A percentile compares a stretch with the other conserved stretches of the same genome.
Evolutionary conservation across 805 yeast genomes (phyloP).

Genomic region (Metschnikowia proteae): DNA sequence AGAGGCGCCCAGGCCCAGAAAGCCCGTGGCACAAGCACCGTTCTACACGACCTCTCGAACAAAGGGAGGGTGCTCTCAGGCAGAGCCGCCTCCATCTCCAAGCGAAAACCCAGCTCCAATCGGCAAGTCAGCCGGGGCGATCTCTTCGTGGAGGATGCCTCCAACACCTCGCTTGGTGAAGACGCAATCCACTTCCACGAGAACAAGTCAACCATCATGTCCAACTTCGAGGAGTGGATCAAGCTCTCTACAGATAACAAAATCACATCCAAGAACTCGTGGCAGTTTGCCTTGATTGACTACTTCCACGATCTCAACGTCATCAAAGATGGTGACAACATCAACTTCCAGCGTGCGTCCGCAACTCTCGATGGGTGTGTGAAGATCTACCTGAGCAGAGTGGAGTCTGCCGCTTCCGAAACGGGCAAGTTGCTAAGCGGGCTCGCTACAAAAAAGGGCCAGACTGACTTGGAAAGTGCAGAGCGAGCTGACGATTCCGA

Average conservation of each 20-base stretch:
- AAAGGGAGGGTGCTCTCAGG: constrained; percentile 29
- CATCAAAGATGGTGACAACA: constrained; percentile 65
- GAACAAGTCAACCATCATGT: constrained; percentile 39
- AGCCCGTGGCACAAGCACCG: constrained; percentile 15
- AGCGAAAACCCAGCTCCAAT: constrained; percentile 21
- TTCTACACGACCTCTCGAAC: constrained; percentile 28
- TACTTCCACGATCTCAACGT: constrained; percentile 82
- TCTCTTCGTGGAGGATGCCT: constrained; percentile 17
- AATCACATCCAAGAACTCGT: constrained; percentile 78
- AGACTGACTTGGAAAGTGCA: constrained; percentile 24
- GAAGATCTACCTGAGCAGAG: constrained; percentile 84
- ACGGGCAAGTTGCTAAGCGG: constrained; percentile 83
- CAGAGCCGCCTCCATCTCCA: constrained; percentile 16
- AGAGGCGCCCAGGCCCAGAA: constrained; percentile 13
- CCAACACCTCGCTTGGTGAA: constrained; percentile 23
- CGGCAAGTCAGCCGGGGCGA: constrained; percentile 21
- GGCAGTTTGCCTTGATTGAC: constrained; percentile 89
- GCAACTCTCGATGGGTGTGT: constrained; percentile 94
- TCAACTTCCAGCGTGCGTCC: constrained; percentile 87
- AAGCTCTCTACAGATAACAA: constrained; percentile 51
- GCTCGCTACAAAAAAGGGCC: constrained; percentile 39
- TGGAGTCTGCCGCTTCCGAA: constrained; percentile 87
- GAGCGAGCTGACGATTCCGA: constrained; percentile 23
- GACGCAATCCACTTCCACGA: constrained; percentile 42
- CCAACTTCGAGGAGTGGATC: constrained; percentile 48